Conservation (phyloP, 1,139 yeast species). For the Diutina siamensis region DNA sequence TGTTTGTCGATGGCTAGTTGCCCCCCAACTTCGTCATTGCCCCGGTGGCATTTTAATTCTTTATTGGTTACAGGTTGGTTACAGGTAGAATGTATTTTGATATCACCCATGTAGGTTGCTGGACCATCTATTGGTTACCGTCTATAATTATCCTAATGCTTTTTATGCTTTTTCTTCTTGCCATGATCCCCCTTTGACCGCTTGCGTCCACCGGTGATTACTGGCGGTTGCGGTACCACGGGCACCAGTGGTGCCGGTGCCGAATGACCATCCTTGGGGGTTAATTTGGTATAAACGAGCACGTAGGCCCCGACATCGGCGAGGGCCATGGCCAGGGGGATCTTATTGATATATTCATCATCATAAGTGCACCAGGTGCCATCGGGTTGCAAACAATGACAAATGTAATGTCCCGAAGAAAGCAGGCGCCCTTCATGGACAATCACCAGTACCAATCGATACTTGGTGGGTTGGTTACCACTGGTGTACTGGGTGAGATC, state of each 20-base stretch:
- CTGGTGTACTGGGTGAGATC: slow-evolving; percentile 59
- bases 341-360: slow-evolving; percentile 74
- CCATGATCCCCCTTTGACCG: neutral
- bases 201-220: neutral
- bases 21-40: neutral
- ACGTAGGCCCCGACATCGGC: slow-evolving; percentile 86
- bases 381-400: slow-evolving; percentile 86
- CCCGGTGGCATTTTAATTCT: neutral
- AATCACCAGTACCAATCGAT: slow-evolving; percentile 73
- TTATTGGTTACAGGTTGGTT: too few species aligned
- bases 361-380: slow-evolving; percentile 90
- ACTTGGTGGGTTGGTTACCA: slow-evolving; percentile 33
- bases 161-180: neutral
- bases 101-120: too few species aligned
- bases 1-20: neutral
- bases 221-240: slow-evolving; percentile 6
- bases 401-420: slow-evolving; percentile 86
- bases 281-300: slow-evolving; percentile 66
- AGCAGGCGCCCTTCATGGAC: slow-evolving; percentile 93
- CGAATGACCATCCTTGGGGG: slow-evolving; percentile 39
- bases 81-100: too few species aligned
- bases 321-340: slow-evolving; percentile 63
- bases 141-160: neutral
- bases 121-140: neutral
- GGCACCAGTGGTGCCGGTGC: slow-evolving; percentile 1